Evolutionary conservation across 1,284 basidiomycete species (phyloP), one percentile per base, ranked within the genome.

Genomic region (Microbotryum scabiosae): DNA sequence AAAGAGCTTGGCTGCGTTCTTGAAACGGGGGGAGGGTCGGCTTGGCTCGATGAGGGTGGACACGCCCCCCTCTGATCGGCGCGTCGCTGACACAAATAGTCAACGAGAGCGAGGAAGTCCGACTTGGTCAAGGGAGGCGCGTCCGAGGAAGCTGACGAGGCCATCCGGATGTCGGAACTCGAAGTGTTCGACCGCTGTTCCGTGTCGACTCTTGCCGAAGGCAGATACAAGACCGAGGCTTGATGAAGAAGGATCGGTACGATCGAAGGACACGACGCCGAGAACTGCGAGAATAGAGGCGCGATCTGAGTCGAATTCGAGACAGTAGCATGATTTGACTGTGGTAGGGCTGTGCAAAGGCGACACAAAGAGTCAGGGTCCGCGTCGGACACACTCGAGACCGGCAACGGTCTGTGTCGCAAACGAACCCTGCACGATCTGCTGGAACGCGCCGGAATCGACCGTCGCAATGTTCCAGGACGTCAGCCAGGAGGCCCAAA

Each of bases 261-360:
- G 2, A 48, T 43, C 1, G 50, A 54, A 5, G 63, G 49, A 28
- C 65, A 52, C 16, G 54, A 57, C 5, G 63, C 63, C 26, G 61
- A 49, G 53, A 65, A 61, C 20, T 67, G 66, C 2, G 54, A 23
- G 50, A 67, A 41, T 1, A 67, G 57, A 2, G 66, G 66, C 1
- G n/a, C 43, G 16, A 67, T 52, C 45, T 67, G 66, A 0, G 50
- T 10, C 9, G 50, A 32, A n/a, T 48, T 46, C 12, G 36, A 41
- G 36, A 41, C 36, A 16, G 36, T 41, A 41, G 36, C 36, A 41
- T 23, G 21, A n/a, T 18, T 14, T 49, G 47, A 49, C 12, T 14
- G 47, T 23, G 21, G 26, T 26, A 21, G 21, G 47, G 47, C 21
- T 23, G 47, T 23, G 47, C 47, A 26, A 26, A 16, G 21, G 26